Evolutionary conservation across 768 basidiomycete species (phyloP).

Genomic region (Psilocybe cubensis): DNA sequence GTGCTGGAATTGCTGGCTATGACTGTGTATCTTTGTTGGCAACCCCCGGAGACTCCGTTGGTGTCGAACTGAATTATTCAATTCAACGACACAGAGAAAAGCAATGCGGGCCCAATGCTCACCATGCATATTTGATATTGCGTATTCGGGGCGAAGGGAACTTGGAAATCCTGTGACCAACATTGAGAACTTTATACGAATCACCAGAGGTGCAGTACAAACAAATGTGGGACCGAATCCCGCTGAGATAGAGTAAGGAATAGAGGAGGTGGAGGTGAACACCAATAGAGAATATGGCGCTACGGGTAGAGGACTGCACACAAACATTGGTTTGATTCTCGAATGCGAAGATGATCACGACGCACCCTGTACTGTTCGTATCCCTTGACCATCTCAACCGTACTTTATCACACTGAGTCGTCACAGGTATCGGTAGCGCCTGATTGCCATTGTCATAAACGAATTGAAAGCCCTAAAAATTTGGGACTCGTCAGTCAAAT

Average conservation of each 20-base stretch:
- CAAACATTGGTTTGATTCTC: not conserved
- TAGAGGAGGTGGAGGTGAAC: slow-evolving; percentile 47
- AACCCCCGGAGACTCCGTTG: slow-evolving; percentile 54
- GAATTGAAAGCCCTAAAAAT: slow-evolving; percentile 39
- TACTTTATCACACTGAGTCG: slow-evolving; percentile 41
- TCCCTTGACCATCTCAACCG: slow-evolving; percentile 38
- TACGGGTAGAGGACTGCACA: slow-evolving; percentile 43
- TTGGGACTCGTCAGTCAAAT: slow-evolving; percentile 1
- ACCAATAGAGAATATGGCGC: slow-evolving; percentile 56
- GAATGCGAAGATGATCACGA: not conserved
- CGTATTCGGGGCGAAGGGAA: slow-evolving; percentile 54
- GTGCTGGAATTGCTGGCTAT: slow-evolving; percentile 40
- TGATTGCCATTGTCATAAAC: slow-evolving; percentile 32
- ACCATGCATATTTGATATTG: slow-evolving; percentile 66
- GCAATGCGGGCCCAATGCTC: not conserved
- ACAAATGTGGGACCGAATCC: slow-evolving; percentile 38
- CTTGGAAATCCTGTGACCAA: slow-evolving; percentile 45
- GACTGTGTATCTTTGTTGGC: slow-evolving; percentile 52
- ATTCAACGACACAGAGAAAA: not conserved
- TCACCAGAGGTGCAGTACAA: slow-evolving; percentile 12
- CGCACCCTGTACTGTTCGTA: slow-evolving; percentile 29
- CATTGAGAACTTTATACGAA: not conserved
- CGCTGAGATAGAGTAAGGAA: slow-evolving; percentile 46
- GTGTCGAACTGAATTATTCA: slow-evolving; percentile 40
- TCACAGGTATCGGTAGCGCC: slow-evolving; percentile 34